Evolutionary conservation across 371 early-diverging fungal species (phyloP), one percentile per base, ranked within the genome.

Genomic region (Mortierella sp.): DNA sequence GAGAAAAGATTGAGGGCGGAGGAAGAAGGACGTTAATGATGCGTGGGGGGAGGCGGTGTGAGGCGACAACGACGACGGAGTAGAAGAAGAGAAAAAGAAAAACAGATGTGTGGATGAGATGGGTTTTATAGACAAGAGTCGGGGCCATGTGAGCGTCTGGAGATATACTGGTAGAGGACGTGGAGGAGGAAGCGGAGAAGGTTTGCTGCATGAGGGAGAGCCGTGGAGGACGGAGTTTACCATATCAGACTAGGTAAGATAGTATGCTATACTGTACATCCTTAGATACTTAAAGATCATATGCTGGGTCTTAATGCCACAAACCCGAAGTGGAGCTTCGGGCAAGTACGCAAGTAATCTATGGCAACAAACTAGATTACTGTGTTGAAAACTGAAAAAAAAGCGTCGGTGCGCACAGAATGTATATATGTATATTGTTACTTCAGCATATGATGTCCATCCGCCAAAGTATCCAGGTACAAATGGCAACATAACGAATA

Each of bases 141-240:
- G 64, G 64, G 64, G 56, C 64, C 64, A 56, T 56, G 58, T 59
- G 66, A 66, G 65, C 65, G 26, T 24, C 26, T 64, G 64, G 56
- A 56, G 64, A 41, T 12, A 42, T 42, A 37, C 51, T 42, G 28
- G 49, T 42, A 42, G 41, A 11, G 26, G 4, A 11, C n/a, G n/a
- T n/a, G 39, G 17, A 42, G 34, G 23, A n/a, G 54, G 47, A 32
- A 28, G 39, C 32, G 60, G 58, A 14, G 11, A 19, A 26, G 23
- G 17, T 15, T 21, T 27, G 11, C 19, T 28, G 34, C 32, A 37
- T 14, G 39, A 50, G 39, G 12, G 48, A 23, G n/a, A n/a, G n/a
- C n/a, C n/a, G n/a, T n/a, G n/a, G n/a, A n/a, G n/a, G n/a, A n/a
- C 15, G 27, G 41, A 31, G 47, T 43, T 43, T n/a, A 7, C 43